Base-by-base conservation (phyloP, 1,284 basidiomycete species). In the Kwoniella shivajii region DNA sequence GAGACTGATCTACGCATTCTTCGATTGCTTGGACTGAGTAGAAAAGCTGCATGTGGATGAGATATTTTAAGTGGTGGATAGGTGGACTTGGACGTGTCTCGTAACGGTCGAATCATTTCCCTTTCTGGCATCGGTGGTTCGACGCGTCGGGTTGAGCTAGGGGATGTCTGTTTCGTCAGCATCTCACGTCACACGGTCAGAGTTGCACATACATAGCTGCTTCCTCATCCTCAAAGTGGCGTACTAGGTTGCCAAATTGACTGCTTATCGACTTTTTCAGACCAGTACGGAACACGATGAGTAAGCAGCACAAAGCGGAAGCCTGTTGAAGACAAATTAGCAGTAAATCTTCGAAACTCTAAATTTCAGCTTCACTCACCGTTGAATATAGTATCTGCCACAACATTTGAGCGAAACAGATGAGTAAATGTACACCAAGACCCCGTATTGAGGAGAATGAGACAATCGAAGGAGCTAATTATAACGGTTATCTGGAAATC, bases 371-470 rank as follows among this genome's bases (percentile, higher is more conserved):
- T 11, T 20, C 11, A 18, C 56, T 29, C 31, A 58, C 56, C n/a
- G 33, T 29, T 26, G 39, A 53, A 18, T 47, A 49, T 3, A 34
- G n/a, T 6, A 49, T 24, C 22, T 54, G 50, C 46, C 56, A 47
- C 24, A 37, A 6, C 26, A 58, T 10, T n/a, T 54, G 37, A 11
- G 44, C 29, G 0, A 48, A 2, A 20, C 37, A n/a, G 14, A 58
- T 13, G 6, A 54, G 4, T 13, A 48, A 4, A 20, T 49, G 54
- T 14, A 31, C 18, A 22, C 31, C 34, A 9, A 22, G 6, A 5
- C 18, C 16, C 9, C 31, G 20, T 13, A 47, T 6, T 4, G 33
- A 14, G 9, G 45, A 11, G 18, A 47, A 10, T 16, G 45, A 36
- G 10, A 47, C 4, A 6, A 20, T 13, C n/a, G 45, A 20, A 6